Percentiles rank a stretch among this genome's conserved stretches.
phyloP scores from a whole-genome alignment of 129 eudicot species.

The Gnaphalium uliginosum region DNA sequence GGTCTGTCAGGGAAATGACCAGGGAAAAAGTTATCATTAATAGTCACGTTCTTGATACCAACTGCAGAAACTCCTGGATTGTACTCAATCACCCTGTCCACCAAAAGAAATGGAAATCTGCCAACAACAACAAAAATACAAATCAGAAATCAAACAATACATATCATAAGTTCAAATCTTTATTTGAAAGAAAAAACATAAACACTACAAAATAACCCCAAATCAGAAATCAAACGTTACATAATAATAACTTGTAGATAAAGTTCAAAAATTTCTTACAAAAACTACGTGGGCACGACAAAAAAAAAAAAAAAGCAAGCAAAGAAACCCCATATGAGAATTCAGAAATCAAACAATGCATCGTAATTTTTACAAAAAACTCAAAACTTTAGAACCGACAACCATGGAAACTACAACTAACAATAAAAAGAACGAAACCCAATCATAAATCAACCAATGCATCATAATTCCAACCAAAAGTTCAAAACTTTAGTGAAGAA shows the following conservation, averaged over 20 bases:
- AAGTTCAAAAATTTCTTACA: neutral
- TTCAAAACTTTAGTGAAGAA: neutral
- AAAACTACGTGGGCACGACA: neutral
- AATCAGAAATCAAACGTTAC: neutral
- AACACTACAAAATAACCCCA: neutral
- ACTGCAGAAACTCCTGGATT: conserved; percentile 92
- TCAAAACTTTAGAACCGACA: neutral
- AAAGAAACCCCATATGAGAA: neutral
- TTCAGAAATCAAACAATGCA: neutral
- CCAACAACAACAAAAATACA: conserved; percentile 30
- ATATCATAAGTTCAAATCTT: neutral
- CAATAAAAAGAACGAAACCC: neutral
- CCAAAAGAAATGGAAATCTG: conserved; percentile 91
- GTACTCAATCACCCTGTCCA: conserved; percentile 94
- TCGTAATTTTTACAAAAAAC: neutral
- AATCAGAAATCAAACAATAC: conserved; percentile 3
- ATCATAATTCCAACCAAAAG: neutral
- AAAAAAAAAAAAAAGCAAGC: no score
- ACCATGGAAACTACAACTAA: neutral
- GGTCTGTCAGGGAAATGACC: conserved; percentile 99
- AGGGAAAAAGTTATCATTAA: conserved; percentile 93
- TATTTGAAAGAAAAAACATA: neutral
- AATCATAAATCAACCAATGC: conserved; percentile 15
- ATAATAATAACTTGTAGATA: neutral
- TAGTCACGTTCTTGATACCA: conserved; percentile 95